phyloP scores from a whole-genome alignment of 2,329 filamentous ascomycete genomes.

The Alternaria viburni region DNA sequence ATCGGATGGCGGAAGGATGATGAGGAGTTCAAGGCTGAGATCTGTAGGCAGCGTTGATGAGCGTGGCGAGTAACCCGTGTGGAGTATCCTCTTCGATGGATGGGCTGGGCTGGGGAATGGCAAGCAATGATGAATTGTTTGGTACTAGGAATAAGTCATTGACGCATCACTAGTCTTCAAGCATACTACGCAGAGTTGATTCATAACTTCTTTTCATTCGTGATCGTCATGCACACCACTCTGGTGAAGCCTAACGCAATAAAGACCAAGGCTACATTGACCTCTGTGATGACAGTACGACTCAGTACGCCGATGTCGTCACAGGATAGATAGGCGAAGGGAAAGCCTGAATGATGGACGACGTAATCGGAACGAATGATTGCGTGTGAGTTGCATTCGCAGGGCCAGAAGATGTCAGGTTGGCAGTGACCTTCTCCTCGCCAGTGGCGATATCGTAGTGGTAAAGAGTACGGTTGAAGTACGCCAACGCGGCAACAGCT shows the following conservation, averaged over 20 bases:
- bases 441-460: constrained; percentile 48
- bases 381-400: constrained; percentile 51
- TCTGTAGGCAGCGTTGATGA: background rate
- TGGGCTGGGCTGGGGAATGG: background rate
- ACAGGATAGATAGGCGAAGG: constrained; percentile 23
- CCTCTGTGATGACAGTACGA: background rate
- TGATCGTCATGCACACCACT: background rate
- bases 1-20: background rate
- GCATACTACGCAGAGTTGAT: background rate
- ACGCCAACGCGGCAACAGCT: constrained; percentile 41
- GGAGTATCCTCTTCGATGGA: background rate
- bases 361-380: constrained; percentile 43
- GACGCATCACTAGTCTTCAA: background rate
- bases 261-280: background rate
- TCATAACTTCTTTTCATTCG: background rate
- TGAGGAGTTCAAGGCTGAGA: background rate
- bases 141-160: background rate
- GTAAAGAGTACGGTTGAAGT: constrained; percentile 48
- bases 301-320: constrained; percentile 11
- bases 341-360: constrained; percentile 10
- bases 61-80: background rate
- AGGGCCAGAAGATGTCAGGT: constrained; percentile 39
- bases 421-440: constrained; percentile 39
- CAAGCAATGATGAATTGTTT: background rate
- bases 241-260: background rate